A percentile compares a stretch with the other conserved stretches of the same genome.
phyloP scores from a whole-genome alignment of 2,329 filamentous ascomycete genomes.

The Neofusicoccum cordaticola region DNA sequence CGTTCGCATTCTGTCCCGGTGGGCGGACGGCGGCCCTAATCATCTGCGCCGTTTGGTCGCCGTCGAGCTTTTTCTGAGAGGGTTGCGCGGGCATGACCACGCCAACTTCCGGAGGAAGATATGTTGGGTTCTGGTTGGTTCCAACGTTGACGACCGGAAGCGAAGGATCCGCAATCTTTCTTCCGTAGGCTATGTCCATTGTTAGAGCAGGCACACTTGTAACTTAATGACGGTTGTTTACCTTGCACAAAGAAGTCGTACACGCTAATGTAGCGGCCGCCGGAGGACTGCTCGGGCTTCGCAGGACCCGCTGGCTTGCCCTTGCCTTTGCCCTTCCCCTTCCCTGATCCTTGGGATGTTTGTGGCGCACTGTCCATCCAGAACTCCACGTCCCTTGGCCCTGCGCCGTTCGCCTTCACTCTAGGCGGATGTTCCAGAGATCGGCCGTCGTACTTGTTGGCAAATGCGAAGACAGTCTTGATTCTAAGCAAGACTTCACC shows the following conservation, averaged over 20 bases:
- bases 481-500: constrained; percentile 33
- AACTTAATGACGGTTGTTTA: background rate
- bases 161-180: constrained; percentile 22
- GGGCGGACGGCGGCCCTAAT: constrained; percentile 31
- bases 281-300: background rate
- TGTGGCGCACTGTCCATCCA: constrained; percentile 10
- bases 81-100: constrained; percentile 30
- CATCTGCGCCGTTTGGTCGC: constrained; percentile 29
- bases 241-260: constrained; percentile 14
- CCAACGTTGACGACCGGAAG: constrained; percentile 31
- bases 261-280: constrained; percentile 8
- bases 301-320: background rate
- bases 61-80: constrained; percentile 25
- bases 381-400: constrained; percentile 8
- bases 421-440: constrained; percentile 22
- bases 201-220: background rate
- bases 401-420: constrained; percentile 15
- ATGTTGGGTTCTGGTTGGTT: constrained; percentile 22
- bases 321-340: background rate
- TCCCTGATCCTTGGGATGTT: background rate
- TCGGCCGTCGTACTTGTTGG: constrained; percentile 35
- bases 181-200: constrained; percentile 20
- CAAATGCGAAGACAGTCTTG: constrained; percentile 40
- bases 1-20: constrained; percentile 26
- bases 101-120: constrained; percentile 34